phyloP scores from a whole-genome alignment of 306 rosid species.

The Quercus wislizeni region DNA sequence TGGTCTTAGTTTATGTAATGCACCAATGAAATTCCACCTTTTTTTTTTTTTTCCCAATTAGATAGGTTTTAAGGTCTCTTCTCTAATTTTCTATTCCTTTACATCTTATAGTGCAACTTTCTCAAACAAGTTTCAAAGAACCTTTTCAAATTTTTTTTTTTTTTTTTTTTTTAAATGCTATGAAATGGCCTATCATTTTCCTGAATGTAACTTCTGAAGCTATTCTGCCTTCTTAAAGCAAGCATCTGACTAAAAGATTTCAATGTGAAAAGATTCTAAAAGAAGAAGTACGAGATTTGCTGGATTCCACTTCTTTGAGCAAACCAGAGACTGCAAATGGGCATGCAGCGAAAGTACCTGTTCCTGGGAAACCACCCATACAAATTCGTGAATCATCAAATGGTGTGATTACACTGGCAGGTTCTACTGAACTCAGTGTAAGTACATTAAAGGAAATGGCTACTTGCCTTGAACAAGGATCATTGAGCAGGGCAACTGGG shows the following conservation, averaged over 20 bases:
- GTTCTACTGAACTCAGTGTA: conserved; percentile 94
- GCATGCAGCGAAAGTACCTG: conserved; percentile 61
- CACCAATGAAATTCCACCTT: too few species aligned
- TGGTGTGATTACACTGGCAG: conserved; percentile 97
- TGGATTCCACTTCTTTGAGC: conserved; percentile 70
- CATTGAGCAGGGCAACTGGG: conserved; percentile 94
- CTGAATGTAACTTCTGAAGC: neutral
- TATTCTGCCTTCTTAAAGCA: conserved; percentile 17
- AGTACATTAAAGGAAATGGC: conserved; percentile 89
- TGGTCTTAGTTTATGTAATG: neutral
- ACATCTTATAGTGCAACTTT: neutral
- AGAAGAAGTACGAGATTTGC: conserved; percentile 97
- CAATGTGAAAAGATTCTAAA: conserved; percentile 72
- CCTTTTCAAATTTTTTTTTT: neutral
- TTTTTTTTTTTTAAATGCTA: neutral
- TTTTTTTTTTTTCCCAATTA: neutral
- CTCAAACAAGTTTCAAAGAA: neutral
- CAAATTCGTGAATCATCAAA: conserved; percentile 99
- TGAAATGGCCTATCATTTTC: neutral
- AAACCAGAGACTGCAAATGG: conserved; percentile 87
- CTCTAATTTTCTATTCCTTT: neutral
- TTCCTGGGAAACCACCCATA: conserved; percentile 87
- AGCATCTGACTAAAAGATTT: conserved; percentile 36
- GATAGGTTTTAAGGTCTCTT: neutral
- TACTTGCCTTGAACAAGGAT: conserved; percentile 95